Evolutionary conservation across 2,329 filamentous ascomycete genomes (phyloP), one percentile per base, ranked within the genome.

Genomic region (Diaporthe caulivora): DNA sequence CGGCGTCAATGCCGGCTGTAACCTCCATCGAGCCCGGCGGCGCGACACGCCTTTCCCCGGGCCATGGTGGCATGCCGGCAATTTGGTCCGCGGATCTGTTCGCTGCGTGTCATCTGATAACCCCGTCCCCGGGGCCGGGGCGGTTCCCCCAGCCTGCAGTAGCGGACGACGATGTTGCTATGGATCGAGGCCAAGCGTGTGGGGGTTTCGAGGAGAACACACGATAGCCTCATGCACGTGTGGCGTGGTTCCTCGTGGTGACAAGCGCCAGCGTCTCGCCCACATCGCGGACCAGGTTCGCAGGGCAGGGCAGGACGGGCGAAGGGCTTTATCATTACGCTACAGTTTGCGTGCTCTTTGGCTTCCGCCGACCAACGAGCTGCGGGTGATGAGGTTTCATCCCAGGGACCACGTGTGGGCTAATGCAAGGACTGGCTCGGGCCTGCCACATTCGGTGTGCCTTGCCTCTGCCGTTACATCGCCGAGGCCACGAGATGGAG

Each of bases 121-220:
- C 15, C 31, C 55, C 55, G 31, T n/a, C 15, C 31, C 55, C 55
- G 40, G 44, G 17, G 24, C 34, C 69, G 55, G 29, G 34, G 69
- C 44, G 69, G 44, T 71, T 42, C 69, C n/a, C 37, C 24, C 47
- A 71, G 69, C 69, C 55, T 53, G 69, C 69, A 71, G 44, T 34
- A 71, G 55, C n/a, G 49, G 54, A 31, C 55, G 34, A 58, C 29
- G 29, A 18, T 2, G 24, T 18, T 47, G 55, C 34, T 18, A 42
- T 34, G 69, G 55, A 62, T 42, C 55, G 68, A 60, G 68, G 13
- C 62, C 31, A 53, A 71, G 69, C 29, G 69, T 54, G 69, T 58
- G 44, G 54, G 54, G 55, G 26, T 40, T 31, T 7, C 2, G 6
- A 26, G 11, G 26, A 21, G 11, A 8, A 34, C 24, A 21, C 49